Evolutionary conservation across 202 grass and related monocot genomes (phyloP).

Genomic region (Schoenoplectus tabernaemontani): DNA sequence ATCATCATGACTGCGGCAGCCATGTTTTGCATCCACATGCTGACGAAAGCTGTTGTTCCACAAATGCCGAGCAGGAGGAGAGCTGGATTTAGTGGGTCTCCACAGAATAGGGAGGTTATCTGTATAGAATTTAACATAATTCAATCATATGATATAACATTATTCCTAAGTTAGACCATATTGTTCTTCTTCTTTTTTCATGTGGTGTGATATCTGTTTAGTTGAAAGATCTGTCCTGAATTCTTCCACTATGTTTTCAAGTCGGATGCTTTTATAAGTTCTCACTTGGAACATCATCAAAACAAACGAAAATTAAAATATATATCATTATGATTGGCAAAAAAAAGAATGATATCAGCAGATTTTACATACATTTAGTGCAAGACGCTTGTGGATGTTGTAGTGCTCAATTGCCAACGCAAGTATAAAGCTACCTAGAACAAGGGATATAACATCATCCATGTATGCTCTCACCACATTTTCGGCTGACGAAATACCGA

Average conservation of each 20-base stretch:
- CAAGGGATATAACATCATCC: conserved; percentile 91
- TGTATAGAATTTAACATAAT: conserved; percentile 4
- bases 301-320: too few species aligned
- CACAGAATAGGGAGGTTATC: conserved; percentile 72
- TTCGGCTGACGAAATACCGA: conserved; percentile 44
- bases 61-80: conserved; percentile 71
- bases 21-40: conserved; percentile 99
- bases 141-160: neutral
- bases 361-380: conserved; percentile 47
- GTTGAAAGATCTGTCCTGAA: neutral
- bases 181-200: neutral
- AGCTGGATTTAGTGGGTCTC: conserved; percentile 56
- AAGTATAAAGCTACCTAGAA: conserved; percentile 92
- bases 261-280: neutral
- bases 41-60: conserved; percentile 62
- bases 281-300: too few species aligned
- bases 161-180: neutral
- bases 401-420: conserved; percentile 84
- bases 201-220: neutral
- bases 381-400: conserved; percentile 76
- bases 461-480: conserved; percentile 66
- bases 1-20: conserved; percentile 87
- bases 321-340: too few species aligned
- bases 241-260: neutral
- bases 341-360: too few species aligned